These are phyloP conservation scores for Martiniozyma asiatica DNA, from an alignment of 1,139 yeast species.

Conservation along the genomic window DNA sequence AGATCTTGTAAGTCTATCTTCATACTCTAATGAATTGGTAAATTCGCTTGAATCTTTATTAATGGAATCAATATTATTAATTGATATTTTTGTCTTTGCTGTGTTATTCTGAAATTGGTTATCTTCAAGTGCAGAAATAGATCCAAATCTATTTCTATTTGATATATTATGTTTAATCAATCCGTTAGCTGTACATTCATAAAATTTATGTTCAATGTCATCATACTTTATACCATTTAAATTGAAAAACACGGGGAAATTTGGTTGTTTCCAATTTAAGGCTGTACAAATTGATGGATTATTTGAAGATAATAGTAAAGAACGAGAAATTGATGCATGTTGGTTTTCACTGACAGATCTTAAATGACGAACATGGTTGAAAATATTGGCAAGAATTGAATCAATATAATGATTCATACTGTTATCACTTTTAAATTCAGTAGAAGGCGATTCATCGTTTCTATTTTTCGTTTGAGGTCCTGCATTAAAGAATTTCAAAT, in stretches of 20 bases:
- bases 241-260: conserved; percentile 83
- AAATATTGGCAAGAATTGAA: conserved; percentile 54
- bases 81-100: conserved; percentile 8
- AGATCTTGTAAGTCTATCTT: conserved; percentile 31
- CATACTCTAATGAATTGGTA: conserved; percentile 20
- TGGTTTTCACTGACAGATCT: conserved; percentile 24
- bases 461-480: conserved; percentile 13
- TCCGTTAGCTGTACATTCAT: conserved; percentile 28
- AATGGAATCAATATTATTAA: conserved; percentile 24
- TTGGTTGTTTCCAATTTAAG: conserved; percentile 96
- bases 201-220: conserved; percentile 21
- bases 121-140: no score
- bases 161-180: conserved; percentile 15
- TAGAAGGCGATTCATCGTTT: not conserved
- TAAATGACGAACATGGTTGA: conserved; percentile 58
- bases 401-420: conserved; percentile 69
- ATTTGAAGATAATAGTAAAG: conserved; percentile 72
- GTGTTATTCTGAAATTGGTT: no score
- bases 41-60: conserved; percentile 24
- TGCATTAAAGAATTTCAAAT: conserved; percentile 15
- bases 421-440: conserved; percentile 10
- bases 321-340: conserved; percentile 30
- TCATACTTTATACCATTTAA: conserved; percentile 52
- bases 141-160: no score
- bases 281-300: conserved; percentile 85